These are phyloP conservation scores for Termitomyces sp. DNA, from an alignment of 768 basidiomycete species.

Conservation along the genomic window DNA sequence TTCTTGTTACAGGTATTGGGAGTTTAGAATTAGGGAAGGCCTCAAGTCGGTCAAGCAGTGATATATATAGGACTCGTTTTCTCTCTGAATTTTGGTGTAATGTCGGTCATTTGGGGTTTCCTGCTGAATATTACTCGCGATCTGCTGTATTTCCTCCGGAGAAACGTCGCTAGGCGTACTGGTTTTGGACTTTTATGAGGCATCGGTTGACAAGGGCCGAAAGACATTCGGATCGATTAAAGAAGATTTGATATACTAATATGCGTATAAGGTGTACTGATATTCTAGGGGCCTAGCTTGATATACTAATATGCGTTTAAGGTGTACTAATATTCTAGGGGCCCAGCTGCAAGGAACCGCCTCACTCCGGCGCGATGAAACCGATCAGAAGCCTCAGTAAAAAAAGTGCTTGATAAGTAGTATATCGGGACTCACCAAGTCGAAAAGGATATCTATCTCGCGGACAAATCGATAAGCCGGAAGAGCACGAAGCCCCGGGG, in stretches of 20 bases:
- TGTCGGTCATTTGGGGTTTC: not conserved
- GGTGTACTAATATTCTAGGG: too few species aligned
- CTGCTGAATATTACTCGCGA: not conserved
- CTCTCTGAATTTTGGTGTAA: not conserved
- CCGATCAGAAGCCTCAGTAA: not conserved
- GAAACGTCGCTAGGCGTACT: too few species aligned
- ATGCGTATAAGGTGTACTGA: too few species aligned
- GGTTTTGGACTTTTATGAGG: too few species aligned
- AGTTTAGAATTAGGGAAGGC: constrained; percentile 58
- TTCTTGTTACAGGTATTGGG: constrained; percentile 57
- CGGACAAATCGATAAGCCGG: not conserved
- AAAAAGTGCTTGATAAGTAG: not conserved
- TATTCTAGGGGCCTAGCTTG: too few species aligned
- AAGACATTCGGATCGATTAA: too few species aligned
- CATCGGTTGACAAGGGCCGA: too few species aligned
- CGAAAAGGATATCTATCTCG: not conserved
- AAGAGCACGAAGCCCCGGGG: not conserved
- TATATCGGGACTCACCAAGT: not conserved
- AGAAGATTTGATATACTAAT: too few species aligned
- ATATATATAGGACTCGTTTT: not conserved
- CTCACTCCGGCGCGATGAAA: not conserved
- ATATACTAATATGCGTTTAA: too few species aligned
- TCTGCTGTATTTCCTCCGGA: too few species aligned
- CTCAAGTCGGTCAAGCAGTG: constrained; percentile 12
- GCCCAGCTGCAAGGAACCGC: not conserved